Percentiles rank a stretch among this genome's conserved stretches.
phyloP scores from a whole-genome alignment of 805 yeast genomes.

The Teunomyces tritomae region DNA sequence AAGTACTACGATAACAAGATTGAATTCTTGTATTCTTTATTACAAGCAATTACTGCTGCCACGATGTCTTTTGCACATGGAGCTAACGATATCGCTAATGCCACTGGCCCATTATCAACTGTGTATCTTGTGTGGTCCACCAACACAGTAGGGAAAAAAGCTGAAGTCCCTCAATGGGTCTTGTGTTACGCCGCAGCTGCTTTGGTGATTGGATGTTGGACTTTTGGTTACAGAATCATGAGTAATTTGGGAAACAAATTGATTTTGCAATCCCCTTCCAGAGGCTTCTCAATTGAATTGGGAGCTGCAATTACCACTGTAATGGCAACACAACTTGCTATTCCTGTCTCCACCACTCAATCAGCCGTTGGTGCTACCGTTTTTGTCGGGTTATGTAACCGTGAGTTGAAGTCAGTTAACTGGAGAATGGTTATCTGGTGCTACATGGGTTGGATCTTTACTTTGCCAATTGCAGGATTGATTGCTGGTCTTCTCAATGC shows the following conservation, averaged over 20 bases:
- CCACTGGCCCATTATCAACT: constrained; percentile 72
- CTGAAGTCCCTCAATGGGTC: constrained; percentile 71
- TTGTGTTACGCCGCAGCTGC: constrained; percentile 66
- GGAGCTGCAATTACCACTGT: constrained; percentile 77
- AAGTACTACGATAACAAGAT: constrained; percentile 68
- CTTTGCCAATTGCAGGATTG: constrained; percentile 71
- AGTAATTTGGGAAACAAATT: constrained; percentile 68
- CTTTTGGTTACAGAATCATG: constrained; percentile 70
- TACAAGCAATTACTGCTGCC: constrained; percentile 71
- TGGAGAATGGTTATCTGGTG: constrained; percentile 78
- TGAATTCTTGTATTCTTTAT: constrained; percentile 64
- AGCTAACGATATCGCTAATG: constrained; percentile 75
- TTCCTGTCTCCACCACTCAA: constrained; percentile 78
- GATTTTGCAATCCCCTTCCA: constrained; percentile 72
- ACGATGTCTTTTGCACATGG: constrained; percentile 85
- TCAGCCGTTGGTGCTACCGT: constrained; percentile 78
- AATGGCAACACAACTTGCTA: constrained; percentile 68
- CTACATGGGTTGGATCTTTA: constrained; percentile 68
- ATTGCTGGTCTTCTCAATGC: constrained; percentile 66
- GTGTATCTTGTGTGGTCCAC: constrained; percentile 61
- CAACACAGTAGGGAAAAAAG: constrained; percentile 43
- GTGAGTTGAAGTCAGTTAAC: constrained; percentile 60
- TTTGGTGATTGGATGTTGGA: constrained; percentile 67
- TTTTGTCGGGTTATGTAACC: constrained; percentile 70
- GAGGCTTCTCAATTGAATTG: constrained; percentile 74